Evolutionary conservation across 2,329 filamentous ascomycete genomes (phyloP), one percentile per base, ranked within the genome.

Genomic region (Botrytis sinoallii): DNA sequence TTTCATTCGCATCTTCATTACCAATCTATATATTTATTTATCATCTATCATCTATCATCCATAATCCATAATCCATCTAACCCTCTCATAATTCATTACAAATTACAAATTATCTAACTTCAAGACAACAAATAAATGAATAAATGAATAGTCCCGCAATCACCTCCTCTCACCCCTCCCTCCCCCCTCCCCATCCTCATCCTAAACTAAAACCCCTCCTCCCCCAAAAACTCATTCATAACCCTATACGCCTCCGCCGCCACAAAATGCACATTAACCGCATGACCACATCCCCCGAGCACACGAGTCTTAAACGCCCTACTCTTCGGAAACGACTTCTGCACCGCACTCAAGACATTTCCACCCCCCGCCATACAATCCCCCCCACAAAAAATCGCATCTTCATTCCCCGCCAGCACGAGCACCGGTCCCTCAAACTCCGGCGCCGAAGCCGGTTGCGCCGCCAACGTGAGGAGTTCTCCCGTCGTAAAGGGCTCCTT

Each of bases 141-240:
- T 20, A 4, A 7, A 29, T 12, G 16, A 35, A 25, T 18, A 55
- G 6, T 29, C 3, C 52, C 25, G 5, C 2, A 38, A 16, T 40
- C 14, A 6, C 7, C 14, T 9, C 1, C 16, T n/a, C 6, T 38
- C 38, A 7, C 20, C 38, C 20, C 8, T 5, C 44, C 3, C 4
- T 8, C 3, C 42, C 42, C 12, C 4, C 9, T 18, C 38, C 10
- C 14, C 9, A 0, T 1, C 61, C 32, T 0, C 12, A 8, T 8
- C 32, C 63, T 4, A 46, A 22, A 10, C 22, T 67, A 59, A 35
- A 70, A 25, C n/a, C 67, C 67, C n/a, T 42, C 8, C 3, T 7
- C 20, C 22, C n/a, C 35, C 63, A 68, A 72, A 61, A 72, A 68
- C 22, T 18, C 55, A 68, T 72, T 72, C 70, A 72, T 72, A 20